Evolutionary conservation across 116 monocot genomes (phyloP), one percentile per base, ranked within the genome.

Genomic region (Dioscorea cayenensis): DNA sequence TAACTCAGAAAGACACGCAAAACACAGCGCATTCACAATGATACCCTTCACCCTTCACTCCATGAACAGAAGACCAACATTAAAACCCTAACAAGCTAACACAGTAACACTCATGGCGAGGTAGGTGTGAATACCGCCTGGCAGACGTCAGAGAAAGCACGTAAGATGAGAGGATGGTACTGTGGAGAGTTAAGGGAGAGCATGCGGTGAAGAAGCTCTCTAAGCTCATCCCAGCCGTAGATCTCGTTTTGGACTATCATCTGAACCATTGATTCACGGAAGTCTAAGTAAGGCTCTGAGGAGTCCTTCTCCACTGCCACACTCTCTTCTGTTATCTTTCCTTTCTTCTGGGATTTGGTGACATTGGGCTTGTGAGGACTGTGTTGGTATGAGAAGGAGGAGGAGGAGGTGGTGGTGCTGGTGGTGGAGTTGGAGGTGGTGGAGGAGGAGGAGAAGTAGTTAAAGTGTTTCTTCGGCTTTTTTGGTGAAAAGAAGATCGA

Each of bases 231-330:
- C 60, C 70, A 71, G 20, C 32, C 29, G 58, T 29, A 69, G 37
- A 88, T 76, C 68, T 79, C 77, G 64, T 80, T 82, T 77, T 88
- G 84, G 28, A 77, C 88, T 32, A 88, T 84, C 82, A 88, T 81
- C 65, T 79, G 81, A 52, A 88, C 32, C 88, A 88, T 88, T 28
- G 88, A 88, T 22, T 37, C 16, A 66, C 79, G 73, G 75, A 88
- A 88, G 73, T 88, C 88, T 17, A 70, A 64, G 27, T 73, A 78
- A 2, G 89, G 89, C 49, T 90, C 83, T 4, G 62, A 50, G 17
- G 83, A 83, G 51, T 86, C 83, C 79, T 83, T 86, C 77, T 85
- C 83, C 73, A 90, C 80, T 2, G 85, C 83, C 69, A 86, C 79
- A 70, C 86, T 86, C 81, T 83, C 78, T 65, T 67, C 78, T 25